Conservation (phyloP, 2,329 filamentous ascomycete genomes). For the Xylaria sp. region DNA sequence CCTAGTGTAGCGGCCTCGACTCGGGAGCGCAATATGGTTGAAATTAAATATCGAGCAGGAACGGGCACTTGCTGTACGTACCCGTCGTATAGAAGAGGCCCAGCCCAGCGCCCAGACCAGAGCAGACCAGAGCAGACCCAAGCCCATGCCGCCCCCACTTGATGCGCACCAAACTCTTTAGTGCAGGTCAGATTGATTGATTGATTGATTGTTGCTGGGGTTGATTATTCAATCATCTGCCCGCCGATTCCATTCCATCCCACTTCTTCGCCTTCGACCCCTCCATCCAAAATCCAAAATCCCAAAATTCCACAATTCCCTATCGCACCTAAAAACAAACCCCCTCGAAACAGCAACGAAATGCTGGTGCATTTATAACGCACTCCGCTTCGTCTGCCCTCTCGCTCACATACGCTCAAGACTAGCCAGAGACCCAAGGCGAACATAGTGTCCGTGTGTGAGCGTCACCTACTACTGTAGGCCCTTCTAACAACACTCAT, state of each 20-base stretch:
- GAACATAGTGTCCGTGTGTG: neutral
- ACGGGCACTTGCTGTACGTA: no score
- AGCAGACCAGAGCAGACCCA: no score
- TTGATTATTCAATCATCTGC: constrained; percentile 23
- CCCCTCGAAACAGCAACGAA: constrained; percentile 10
- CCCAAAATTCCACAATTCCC: no score
- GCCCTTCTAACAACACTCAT: no score
- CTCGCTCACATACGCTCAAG: neutral
- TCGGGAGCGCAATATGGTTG: no score
- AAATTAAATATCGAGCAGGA: no score
- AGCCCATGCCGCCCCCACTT: constrained; percentile 11
- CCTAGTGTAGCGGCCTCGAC: neutral
- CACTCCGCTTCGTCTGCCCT: neutral
- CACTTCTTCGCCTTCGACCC: constrained; percentile 28
- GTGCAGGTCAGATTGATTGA: neutral
- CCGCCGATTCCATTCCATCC: constrained; percentile 22
- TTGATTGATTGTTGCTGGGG: constrained; percentile 2
- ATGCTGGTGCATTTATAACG: constrained; percentile 16
- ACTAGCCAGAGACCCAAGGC: neutral
- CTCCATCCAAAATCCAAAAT: constrained; percentile 29
- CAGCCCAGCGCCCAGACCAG: no score
- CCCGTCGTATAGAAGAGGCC: no score
- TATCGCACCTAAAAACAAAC: neutral
- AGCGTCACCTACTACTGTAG: no score
- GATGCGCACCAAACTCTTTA: constrained; percentile 7